These are phyloP conservation scores for Pichia paraexigua DNA, from an alignment of 805 yeast species.

Conservation along the genomic window DNA sequence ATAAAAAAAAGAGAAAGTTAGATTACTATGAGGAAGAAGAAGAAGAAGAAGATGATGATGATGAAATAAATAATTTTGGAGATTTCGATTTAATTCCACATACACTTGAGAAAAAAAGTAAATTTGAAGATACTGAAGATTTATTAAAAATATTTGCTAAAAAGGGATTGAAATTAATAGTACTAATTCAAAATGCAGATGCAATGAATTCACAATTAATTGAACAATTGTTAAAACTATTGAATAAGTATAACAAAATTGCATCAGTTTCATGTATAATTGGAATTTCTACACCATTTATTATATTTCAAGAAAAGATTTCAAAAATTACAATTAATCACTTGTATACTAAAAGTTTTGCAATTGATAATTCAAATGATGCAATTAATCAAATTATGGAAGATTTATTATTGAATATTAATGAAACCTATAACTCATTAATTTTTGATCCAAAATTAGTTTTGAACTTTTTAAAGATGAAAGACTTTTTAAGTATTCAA, in stretches of 20 bases:
- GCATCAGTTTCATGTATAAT: slow-evolving; percentile 20
- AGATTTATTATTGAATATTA: slow-evolving; percentile 24
- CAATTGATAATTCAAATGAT: slow-evolving; percentile 26
- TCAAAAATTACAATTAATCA: slow-evolving; percentile 19
- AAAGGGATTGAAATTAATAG: slow-evolving; percentile 13
- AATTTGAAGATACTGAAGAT: slow-evolving; percentile 20
- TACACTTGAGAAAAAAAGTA: slow-evolving; percentile 1
- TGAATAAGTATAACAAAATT: slow-evolving; percentile 16
- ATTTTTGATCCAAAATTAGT: slow-evolving; percentile 27
- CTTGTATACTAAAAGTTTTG: slow-evolving; percentile 21
- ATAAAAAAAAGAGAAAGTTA: background rate
- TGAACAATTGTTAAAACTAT: slow-evolving; percentile 18
- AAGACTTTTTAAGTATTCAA: slow-evolving; percentile 22
- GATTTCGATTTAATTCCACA: slow-evolving; percentile 10
- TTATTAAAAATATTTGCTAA: slow-evolving; percentile 14
- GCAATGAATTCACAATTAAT: slow-evolving; percentile 23
- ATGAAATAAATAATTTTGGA: background rate
- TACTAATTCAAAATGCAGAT: slow-evolving; percentile 31
- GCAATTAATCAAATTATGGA: slow-evolving; percentile 27
- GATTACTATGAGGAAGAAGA: slow-evolving; percentile 3
- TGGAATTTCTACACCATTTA: slow-evolving; percentile 29
- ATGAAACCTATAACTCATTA: slow-evolving; percentile 25
- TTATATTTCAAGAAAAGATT: slow-evolving; percentile 29
- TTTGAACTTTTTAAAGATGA: slow-evolving; percentile 21
- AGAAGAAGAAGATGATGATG: slow-evolving; percentile 5